Percentiles rank a stretch among this genome's conserved stretches.
These are phyloP conservation scores for Fusarium albosuccineum DNA, from an alignment of 2,329 filamentous ascomycete species.

Conservation along the genomic window DNA sequence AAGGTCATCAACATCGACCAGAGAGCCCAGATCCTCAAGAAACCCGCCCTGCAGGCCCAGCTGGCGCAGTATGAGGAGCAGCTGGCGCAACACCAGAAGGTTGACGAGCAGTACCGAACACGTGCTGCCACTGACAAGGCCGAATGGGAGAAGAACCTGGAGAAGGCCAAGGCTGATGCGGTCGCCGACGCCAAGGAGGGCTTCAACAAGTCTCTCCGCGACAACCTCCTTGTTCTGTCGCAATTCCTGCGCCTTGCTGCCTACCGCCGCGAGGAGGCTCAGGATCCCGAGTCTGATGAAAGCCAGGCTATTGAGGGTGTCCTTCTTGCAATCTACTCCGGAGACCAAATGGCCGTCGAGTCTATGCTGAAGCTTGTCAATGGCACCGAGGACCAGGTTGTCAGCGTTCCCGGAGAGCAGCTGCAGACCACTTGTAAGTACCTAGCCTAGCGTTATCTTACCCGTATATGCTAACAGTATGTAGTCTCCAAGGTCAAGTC, in stretches of 20 bases:
- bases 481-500: conserved; percentile 56
- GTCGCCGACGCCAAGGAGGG: conserved; percentile 65
- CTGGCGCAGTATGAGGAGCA: conserved; percentile 80
- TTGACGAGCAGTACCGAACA: conserved; percentile 78
- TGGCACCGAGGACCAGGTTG: conserved; percentile 75
- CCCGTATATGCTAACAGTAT: conserved; percentile 34
- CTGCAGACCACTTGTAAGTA: conserved; percentile 79
- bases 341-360: conserved; percentile 79
- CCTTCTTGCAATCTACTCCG: conserved; percentile 82
- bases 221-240: conserved; percentile 77
- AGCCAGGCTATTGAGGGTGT: conserved; percentile 86
- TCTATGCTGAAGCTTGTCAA: conserved; percentile 83
- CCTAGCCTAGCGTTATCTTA: background rate
- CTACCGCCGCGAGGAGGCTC: conserved; percentile 78
- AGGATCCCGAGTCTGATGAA: conserved; percentile 74
- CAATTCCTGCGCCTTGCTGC: conserved; percentile 86
- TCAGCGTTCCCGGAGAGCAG: conserved; percentile 73
- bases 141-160: conserved; percentile 70
- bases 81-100: conserved; percentile 78
- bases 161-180: conserved; percentile 67
- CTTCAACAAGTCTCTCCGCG: conserved; percentile 68
- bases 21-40: conserved; percentile 82
- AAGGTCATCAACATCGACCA: conserved; percentile 86
- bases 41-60: conserved; percentile 77
- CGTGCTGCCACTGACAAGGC: conserved; percentile 70